Evolutionary conservation across 2,329 filamentous ascomycete species (phyloP).

Genomic region (Aspergillus fischeri): DNA sequence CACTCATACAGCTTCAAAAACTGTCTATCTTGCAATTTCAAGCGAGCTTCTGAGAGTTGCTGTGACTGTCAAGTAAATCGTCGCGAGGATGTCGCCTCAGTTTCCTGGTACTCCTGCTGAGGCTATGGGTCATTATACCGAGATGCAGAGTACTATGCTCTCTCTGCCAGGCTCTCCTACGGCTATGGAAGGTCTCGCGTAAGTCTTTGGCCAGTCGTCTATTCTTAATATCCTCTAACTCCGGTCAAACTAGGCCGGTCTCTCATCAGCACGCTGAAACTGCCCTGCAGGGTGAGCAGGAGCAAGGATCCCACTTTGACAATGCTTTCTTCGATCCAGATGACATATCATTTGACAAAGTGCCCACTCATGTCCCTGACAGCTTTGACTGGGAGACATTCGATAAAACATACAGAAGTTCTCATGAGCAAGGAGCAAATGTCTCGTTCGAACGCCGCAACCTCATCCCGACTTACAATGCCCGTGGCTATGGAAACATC

Average conservation of each 20-base stretch:
- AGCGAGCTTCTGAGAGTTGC: neutral
- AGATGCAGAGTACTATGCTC: neutral
- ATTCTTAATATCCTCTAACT: neutral
- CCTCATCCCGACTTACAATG: neutral
- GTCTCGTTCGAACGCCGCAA: neutral
- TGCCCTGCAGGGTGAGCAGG: neutral
- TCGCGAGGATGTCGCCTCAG: neutral
- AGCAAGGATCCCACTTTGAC: neutral
- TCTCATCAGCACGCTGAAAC: neutral
- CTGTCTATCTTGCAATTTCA: neutral
- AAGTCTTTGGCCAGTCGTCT: neutral
- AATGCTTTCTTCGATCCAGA: neutral
- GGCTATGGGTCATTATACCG: neutral
- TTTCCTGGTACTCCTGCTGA: neutral
- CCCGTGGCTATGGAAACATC: neutral
- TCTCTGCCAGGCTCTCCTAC: neutral
- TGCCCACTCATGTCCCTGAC: neutral
- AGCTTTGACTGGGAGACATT: neutral
- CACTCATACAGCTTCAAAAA: neutral
- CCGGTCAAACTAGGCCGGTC: neutral
- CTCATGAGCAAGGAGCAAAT: neutral
- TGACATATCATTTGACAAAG: neutral
- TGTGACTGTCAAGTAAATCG: neutral
- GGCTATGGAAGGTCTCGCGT: neutral
- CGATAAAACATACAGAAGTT: neutral